phyloP scores from a whole-genome alignment of 208 protist species.

The Leishmania amazonensis region DNA sequence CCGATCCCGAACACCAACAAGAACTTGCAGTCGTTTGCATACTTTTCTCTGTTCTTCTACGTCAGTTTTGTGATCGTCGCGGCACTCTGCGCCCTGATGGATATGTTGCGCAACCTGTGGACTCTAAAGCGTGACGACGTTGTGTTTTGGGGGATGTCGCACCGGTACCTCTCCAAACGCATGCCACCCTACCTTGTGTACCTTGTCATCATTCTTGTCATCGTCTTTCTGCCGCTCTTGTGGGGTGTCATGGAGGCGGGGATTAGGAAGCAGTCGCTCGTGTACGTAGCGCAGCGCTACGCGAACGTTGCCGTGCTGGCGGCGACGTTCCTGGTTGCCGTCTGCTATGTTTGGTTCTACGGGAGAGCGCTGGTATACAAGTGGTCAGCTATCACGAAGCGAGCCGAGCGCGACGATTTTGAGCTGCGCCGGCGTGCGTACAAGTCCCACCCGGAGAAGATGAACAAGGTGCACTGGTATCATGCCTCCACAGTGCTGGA shows the following conservation, averaged over 20 bases:
- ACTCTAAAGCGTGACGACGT: conserved; percentile 55
- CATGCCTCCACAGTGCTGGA: conserved; percentile 79
- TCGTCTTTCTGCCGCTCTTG: conserved; percentile 69
- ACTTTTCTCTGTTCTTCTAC: conserved; percentile 82
- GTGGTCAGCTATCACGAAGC: conserved; percentile 40
- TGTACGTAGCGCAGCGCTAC: conserved; percentile 74
- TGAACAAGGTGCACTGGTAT: conserved; percentile 85
- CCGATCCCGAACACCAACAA: conserved; percentile 33
- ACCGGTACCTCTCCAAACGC: conserved; percentile 49
- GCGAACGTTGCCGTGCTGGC: conserved; percentile 69
- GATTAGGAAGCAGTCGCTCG: conserved; percentile 54
- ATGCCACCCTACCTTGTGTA: conserved; percentile 80
- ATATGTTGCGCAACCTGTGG: conserved; percentile 81
- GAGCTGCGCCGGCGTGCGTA: conserved; percentile 54
- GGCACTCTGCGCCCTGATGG: conserved; percentile 61
- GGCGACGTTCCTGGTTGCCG: conserved; percentile 48
- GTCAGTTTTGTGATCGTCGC: conserved; percentile 71
- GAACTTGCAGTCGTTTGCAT: conserved; percentile 56
- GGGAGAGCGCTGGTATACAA: conserved; percentile 71
- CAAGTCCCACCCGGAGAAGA: conserved; percentile 43
- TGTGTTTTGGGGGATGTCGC: conserved; percentile 80
- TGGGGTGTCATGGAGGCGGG: conserved; percentile 72
- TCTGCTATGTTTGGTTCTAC: conserved; percentile 89
- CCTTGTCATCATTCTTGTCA: conserved; percentile 64
- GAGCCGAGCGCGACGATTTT: conserved; percentile 69